A percentile compares a stretch with the other conserved stretches of the same genome.
These are phyloP conservation scores for Arachnomyces sp. DNA, from an alignment of 2,329 filamentous ascomycete genomes.

Conservation along the genomic window DNA sequence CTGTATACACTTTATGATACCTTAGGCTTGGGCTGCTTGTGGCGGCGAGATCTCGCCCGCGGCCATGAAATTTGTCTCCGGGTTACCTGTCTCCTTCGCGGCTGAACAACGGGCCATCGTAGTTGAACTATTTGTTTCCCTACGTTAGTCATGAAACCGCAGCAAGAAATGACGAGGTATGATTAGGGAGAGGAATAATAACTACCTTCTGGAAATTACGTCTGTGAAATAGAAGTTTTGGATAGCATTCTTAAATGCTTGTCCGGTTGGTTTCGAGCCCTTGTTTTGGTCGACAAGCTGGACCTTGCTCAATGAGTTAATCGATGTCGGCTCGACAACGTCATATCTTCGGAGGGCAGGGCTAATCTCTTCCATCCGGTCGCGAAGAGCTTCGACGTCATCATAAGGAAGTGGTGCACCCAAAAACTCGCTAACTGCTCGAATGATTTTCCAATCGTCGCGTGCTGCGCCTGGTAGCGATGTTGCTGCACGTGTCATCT, in stretches of 20 bases:
- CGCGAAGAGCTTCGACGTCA: constrained; percentile 77
- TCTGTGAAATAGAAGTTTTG: constrained; percentile 99
- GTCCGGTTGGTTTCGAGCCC: constrained; percentile 64
- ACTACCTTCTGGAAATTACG: constrained; percentile 84
- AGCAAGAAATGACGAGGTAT: no score
- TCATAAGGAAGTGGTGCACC: constrained; percentile 84
- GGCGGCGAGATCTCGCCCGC: constrained; percentile 48
- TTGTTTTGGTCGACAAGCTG: constrained; percentile 97
- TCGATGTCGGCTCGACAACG: constrained; percentile 71
- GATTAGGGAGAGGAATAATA: constrained; percentile 1
- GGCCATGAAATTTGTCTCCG: constrained; percentile 72
- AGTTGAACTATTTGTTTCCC: constrained; percentile 60
- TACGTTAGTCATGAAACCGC: constrained; percentile 14
- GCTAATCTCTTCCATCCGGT: constrained; percentile 92
- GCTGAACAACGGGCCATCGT: constrained; percentile 98
- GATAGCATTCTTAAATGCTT: constrained; percentile 73
- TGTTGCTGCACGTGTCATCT: constrained; percentile 86
- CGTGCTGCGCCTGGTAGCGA: constrained; percentile 81
- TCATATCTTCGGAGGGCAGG: constrained; percentile 86
- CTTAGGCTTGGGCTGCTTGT: constrained; percentile 14
- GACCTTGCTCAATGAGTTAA: constrained; percentile 75
- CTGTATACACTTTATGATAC: not conserved
- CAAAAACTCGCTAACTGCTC: constrained; percentile 85
- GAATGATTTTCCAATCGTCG: constrained; percentile 98
- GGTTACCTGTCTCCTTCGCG: constrained; percentile 75